Conservation (phyloP, 2,329 filamentous ascomycete genomes). For the Hymenoscyphus albidus region DNA sequence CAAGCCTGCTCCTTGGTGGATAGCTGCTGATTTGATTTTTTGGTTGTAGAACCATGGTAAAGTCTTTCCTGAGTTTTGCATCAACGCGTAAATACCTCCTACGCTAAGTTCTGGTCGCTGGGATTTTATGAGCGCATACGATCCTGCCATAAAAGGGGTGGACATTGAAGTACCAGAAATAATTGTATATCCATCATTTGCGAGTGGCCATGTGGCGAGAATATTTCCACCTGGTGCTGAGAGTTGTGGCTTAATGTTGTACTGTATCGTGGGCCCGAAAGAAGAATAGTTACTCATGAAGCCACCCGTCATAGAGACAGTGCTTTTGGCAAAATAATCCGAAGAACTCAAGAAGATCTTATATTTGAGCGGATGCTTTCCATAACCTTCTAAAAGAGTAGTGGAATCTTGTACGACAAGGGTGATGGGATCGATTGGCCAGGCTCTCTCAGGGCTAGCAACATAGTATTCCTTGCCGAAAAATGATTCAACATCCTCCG, state of each 20-base stretch:
- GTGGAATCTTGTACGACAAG: background rate
- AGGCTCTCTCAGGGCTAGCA: background rate
- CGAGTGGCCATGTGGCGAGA: constrained; percentile 37
- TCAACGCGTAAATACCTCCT: constrained; percentile 30
- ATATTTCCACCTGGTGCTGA: constrained; percentile 37
- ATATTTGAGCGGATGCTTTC: constrained; percentile 12
- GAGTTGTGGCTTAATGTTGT: constrained; percentile 20
- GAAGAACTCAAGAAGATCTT: constrained; percentile 10
- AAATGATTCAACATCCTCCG: background rate
- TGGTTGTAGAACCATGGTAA: constrained; percentile 30
- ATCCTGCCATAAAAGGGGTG: constrained; percentile 35
- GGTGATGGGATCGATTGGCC: background rate
- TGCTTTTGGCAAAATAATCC: constrained; percentile 6
- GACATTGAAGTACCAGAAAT: constrained; percentile 39
- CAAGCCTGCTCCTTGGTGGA: constrained; percentile 37
- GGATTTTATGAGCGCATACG: constrained; percentile 37
- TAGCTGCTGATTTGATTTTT: constrained; percentile 30
- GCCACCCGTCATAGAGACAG: constrained; percentile 12
- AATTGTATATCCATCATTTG: constrained; percentile 33
- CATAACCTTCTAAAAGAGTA: background rate
- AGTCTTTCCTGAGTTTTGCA: constrained; percentile 34
- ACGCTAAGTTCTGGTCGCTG: constrained; percentile 30
- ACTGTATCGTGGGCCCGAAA: constrained; percentile 22
- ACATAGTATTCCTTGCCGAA: constrained; percentile 1
- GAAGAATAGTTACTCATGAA: constrained; percentile 22